These are phyloP conservation scores for Pleurotus ostreatus DNA, from an alignment of 768 basidiomycete species.

Conservation along the genomic window DNA sequence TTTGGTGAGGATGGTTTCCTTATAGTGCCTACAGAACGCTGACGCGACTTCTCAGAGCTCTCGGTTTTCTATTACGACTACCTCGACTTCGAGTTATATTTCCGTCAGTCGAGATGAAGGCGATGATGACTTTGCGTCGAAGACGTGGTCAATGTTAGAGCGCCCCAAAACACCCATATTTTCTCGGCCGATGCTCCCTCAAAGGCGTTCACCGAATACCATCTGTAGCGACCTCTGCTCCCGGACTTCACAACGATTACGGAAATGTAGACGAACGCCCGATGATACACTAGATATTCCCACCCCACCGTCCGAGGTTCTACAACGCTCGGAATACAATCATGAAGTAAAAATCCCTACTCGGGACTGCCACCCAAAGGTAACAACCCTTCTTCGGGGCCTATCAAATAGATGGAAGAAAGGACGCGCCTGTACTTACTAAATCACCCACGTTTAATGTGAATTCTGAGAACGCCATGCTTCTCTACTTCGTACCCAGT, in stretches of 20 bases:
- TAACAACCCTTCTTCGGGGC: neutral
- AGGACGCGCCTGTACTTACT: neutral
- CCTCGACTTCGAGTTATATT: slow-evolving; percentile 22
- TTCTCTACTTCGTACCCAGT: too few species aligned
- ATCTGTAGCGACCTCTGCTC: slow-evolving; percentile 2
- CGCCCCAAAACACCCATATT: slow-evolving; percentile 15
- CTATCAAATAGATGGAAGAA: slow-evolving; percentile 3
- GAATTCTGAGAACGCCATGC: too few species aligned
- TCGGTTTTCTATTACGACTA: slow-evolving; percentile 19
- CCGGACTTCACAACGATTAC: slow-evolving; percentile 1
- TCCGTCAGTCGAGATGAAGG: slow-evolving; percentile 11
- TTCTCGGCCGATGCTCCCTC: neutral
- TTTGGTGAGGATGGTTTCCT: slow-evolving; percentile 11
- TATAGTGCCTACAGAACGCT: neutral
- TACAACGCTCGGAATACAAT: slow-evolving; percentile 9
- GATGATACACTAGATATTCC: neutral
- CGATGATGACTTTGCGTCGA: slow-evolving; percentile 10
- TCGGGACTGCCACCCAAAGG: neutral
- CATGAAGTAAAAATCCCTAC: slow-evolving; percentile 1
- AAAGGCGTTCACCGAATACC: neutral
- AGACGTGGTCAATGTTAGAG: slow-evolving; percentile 18
- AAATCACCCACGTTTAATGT: too few species aligned
- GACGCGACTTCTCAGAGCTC: slow-evolving; percentile 12
- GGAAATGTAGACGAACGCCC: neutral
- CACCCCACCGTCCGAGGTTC: slow-evolving; percentile 7